Evolutionary conservation across 805 yeast genomes (phyloP).

Genomic region (Lipomyces starkeyi): DNA sequence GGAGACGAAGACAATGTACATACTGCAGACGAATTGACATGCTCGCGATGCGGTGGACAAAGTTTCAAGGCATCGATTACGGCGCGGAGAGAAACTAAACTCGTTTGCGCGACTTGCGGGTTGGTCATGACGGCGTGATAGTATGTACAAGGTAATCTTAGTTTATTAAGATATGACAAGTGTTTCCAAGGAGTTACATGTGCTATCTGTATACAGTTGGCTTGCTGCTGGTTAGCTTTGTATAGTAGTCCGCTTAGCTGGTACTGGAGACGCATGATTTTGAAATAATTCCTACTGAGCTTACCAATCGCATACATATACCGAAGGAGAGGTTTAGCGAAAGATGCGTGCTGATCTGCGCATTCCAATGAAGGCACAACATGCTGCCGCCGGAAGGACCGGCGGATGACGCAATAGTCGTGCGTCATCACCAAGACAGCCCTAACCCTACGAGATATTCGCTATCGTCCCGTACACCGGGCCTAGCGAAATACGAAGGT

Average conservation of each 20-base stretch:
- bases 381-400: too few species aligned
- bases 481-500: too few species aligned
- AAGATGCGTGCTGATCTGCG: too few species aligned
- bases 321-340: too few species aligned
- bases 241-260: too few species aligned
- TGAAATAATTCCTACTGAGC: too few species aligned
- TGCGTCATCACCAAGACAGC: background rate
- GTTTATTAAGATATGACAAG: background rate
- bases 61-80: conserved; percentile 32
- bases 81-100: conserved; percentile 25
- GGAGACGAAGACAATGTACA: conserved; percentile 15
- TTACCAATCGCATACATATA: too few species aligned
- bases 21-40: conserved; percentile 24
- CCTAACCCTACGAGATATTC: background rate
- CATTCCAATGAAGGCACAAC: too few species aligned
- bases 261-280: too few species aligned
- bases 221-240: too few species aligned
- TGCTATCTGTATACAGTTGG: background rate
- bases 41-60: conserved; percentile 25
- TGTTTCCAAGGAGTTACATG: background rate
- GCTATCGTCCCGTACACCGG: background rate
- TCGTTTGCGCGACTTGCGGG: conserved; percentile 30
- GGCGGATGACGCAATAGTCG: background rate
- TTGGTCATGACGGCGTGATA: conserved; percentile 7
- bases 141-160: background rate